These are phyloP conservation scores for Pisolithus marmoratus DNA, from an alignment of 768 basidiomycete species.

Conservation along the genomic window DNA sequence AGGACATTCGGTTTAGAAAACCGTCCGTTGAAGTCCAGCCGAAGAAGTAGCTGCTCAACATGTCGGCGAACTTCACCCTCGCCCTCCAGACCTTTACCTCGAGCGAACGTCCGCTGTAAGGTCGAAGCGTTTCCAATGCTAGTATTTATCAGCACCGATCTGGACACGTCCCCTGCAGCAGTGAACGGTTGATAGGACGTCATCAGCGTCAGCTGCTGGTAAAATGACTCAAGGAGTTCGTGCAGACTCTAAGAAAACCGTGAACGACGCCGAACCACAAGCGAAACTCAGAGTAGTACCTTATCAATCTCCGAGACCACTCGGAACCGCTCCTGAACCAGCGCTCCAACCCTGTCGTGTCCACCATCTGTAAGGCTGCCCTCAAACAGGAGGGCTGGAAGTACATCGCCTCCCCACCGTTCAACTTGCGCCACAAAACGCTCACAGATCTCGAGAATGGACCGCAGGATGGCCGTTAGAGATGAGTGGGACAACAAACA, in stretches of 20 bases:
- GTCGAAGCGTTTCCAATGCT: conserved; percentile 43
- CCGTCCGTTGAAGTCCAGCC: conserved; percentile 80
- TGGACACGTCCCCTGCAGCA: conserved; percentile 61
- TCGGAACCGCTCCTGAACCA: conserved; percentile 65
- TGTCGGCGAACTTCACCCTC: conserved; percentile 71
- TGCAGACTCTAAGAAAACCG: conserved; percentile 53
- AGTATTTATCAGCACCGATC: conserved; percentile 57
- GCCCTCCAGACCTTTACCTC: conserved; percentile 48
- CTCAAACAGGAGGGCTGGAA: conserved; percentile 79
- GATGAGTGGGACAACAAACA: conserved; percentile 67
- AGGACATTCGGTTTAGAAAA: conserved; percentile 47
- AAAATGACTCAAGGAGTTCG: conserved; percentile 65
- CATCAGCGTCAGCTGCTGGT: conserved; percentile 70
- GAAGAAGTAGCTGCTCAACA: conserved; percentile 74
- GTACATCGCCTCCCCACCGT: conserved; percentile 87
- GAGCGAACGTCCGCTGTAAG: conserved; percentile 46
- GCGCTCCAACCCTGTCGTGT: conserved; percentile 56
- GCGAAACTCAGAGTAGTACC: conserved; percentile 33
- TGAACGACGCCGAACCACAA: background rate
- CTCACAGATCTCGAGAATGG: conserved; percentile 79
- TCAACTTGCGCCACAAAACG: conserved; percentile 85
- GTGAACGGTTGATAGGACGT: conserved; percentile 72
- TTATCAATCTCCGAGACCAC: conserved; percentile 74
- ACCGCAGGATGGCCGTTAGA: conserved; percentile 56
- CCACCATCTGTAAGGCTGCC: conserved; percentile 58